Percentiles rank a stretch among this genome's conserved stretches.
Conservation (phyloP, 1,284 basidiomycete species). For the Coriolopsis trogii region DNA sequence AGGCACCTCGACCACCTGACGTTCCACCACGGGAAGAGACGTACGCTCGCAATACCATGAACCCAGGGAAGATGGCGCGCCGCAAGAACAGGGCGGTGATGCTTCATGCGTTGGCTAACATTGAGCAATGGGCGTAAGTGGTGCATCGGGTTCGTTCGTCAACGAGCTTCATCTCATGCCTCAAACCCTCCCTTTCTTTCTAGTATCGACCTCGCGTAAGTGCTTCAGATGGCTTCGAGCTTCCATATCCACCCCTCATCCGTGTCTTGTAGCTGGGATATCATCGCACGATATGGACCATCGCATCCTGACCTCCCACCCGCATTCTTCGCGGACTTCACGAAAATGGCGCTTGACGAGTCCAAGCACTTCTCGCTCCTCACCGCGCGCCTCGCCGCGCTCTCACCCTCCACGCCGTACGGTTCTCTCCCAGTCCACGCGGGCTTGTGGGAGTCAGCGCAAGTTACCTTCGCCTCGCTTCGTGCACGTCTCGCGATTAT, state of each 20-base stretch:
- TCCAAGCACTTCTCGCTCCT: constrained; percentile 78
- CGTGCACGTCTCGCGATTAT: constrained; percentile 84
- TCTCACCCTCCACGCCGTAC: constrained; percentile 74
- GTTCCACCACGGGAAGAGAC: constrained; percentile 68
- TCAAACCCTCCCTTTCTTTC: no score
- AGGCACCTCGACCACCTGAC: constrained; percentile 62
- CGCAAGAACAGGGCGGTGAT: constrained; percentile 75
- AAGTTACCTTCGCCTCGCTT: constrained; percentile 72
- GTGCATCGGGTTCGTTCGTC: no score
- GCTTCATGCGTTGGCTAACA: constrained; percentile 85
- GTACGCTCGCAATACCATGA: constrained; percentile 56
- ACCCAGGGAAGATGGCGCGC: constrained; percentile 63
- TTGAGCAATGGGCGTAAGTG: constrained; percentile 90
- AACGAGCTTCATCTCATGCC: no score
- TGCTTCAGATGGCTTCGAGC: constrained; percentile 13
- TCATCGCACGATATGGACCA: constrained; percentile 80
- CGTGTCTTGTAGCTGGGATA: constrained; percentile 59
- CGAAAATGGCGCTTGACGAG: constrained; percentile 86
- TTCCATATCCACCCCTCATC: background rate
- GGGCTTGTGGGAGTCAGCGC: constrained; percentile 82
- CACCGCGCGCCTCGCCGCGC: constrained; percentile 58
- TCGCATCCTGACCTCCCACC: constrained; percentile 62
- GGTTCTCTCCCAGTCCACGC: constrained; percentile 78
- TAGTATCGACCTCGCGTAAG: constrained; percentile 78
- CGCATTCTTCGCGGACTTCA: constrained; percentile 80